Conservation (phyloP, 257 asterid genomes). For the Lavandula angustifolia region DNA sequence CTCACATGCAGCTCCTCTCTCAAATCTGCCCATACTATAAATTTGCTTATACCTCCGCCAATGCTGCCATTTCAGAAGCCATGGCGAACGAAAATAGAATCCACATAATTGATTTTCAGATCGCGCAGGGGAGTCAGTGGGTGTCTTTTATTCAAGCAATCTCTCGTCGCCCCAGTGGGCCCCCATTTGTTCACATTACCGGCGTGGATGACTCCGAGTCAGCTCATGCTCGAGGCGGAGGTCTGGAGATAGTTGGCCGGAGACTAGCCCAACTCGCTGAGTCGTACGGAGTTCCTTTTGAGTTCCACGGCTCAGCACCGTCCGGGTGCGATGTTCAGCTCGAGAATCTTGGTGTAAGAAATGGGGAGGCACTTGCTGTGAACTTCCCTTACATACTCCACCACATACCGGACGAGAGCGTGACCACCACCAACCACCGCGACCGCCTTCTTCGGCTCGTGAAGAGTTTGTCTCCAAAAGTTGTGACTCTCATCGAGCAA, state of each 20-base stretch:
- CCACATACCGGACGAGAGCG: slow-evolving; percentile 94
- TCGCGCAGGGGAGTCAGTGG: slow-evolving; percentile 96
- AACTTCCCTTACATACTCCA: slow-evolving; percentile 80
- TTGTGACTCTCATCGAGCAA: slow-evolving; percentile 75
- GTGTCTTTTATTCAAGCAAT: slow-evolving; percentile 45
- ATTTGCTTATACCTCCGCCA: slow-evolving; percentile 75
- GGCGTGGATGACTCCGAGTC: slow-evolving; percentile 52
- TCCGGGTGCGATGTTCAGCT: slow-evolving; percentile 65
- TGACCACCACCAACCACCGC: slow-evolving; percentile 62
- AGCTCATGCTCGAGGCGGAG: slow-evolving; percentile 81
- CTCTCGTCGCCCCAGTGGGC: slow-evolving; percentile 41
- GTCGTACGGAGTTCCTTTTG: slow-evolving; percentile 69
- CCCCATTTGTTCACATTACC: slow-evolving; percentile 45
- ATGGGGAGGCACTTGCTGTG: slow-evolving; percentile 76
- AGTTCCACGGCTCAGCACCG: slow-evolving; percentile 68
- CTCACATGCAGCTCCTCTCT: slow-evolving; percentile 72
- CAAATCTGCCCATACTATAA: slow-evolving; percentile 74
- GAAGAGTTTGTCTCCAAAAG: slow-evolving; percentile 69
- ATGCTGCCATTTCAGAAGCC: slow-evolving; percentile 59
- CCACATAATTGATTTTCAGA: slow-evolving; percentile 79
- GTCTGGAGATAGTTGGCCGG: slow-evolving; percentile 68
- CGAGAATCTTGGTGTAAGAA: slow-evolving; percentile 47
- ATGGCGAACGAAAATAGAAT: slow-evolving; percentile 62
- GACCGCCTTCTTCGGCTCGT: slow-evolving; percentile 72
- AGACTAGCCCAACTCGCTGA: slow-evolving; percentile 55